Percentiles rank a stretch among this genome's conserved stretches.
phyloP scores from a whole-genome alignment of 2,329 filamentous ascomycete species.

The Raffaelea albimanens region DNA sequence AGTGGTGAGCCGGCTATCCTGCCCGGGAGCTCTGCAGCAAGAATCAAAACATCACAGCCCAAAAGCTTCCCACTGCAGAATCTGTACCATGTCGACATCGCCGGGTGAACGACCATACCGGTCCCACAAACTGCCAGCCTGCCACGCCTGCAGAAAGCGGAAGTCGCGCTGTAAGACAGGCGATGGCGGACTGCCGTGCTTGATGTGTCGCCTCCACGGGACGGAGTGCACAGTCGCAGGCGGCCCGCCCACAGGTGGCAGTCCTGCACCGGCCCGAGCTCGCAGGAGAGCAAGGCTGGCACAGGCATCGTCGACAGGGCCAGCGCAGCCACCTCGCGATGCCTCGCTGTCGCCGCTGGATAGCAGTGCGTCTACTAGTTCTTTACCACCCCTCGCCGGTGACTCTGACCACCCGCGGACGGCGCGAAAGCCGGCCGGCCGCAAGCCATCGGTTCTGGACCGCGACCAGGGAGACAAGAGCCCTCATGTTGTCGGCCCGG shows the following conservation, averaged over 20 bases:
- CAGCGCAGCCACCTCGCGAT: no score
- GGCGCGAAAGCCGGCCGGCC: background rate
- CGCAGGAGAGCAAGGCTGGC: background rate
- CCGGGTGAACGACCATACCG: conserved; percentile 46
- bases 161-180: conserved; percentile 54
- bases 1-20: no score
- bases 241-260: background rate
- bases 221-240: conserved; percentile 33
- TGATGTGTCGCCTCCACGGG: conserved; percentile 48
- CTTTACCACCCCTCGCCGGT: background rate
- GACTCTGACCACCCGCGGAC: background rate
- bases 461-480: conserved; percentile 3
- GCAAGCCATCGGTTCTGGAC: no score
- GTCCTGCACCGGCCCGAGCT: background rate
- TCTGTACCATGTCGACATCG: no score
- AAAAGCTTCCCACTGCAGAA: no score
- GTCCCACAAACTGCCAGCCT: conserved; percentile 52
- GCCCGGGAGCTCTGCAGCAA: no score
- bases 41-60: no score
- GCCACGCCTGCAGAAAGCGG: conserved; percentile 48
- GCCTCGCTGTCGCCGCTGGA: no score
- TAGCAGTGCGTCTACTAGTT: background rate
- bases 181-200: conserved; percentile 38
- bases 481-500: conserved; percentile 5
- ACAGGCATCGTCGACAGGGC: no score